Conservation (phyloP, 2,329 filamentous ascomycete genomes). For the Colletotrichum spaethianum region DNA sequence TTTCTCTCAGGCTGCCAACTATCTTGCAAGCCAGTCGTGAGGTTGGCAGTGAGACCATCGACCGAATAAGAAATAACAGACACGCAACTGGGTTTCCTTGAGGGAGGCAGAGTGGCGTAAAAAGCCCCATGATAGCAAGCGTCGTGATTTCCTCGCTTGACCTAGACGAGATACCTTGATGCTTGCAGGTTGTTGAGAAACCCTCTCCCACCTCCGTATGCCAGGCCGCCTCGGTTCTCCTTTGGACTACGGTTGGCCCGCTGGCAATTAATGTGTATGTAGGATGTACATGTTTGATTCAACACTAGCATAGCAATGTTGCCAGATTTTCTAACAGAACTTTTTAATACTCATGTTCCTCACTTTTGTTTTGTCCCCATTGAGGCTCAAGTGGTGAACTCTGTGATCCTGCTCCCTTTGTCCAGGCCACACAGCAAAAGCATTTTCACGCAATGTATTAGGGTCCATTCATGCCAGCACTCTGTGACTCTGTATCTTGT, state of each 20-base stretch:
- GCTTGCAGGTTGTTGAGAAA: slow-evolving; percentile 13
- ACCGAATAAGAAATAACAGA: slow-evolving; percentile 3
- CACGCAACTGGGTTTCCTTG: slow-evolving; percentile 23
- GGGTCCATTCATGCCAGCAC: background rate
- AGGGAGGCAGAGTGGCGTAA: slow-evolving; percentile 26
- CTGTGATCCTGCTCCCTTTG: background rate
- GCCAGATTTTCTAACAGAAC: background rate
- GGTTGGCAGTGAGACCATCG: slow-evolving; percentile 1
- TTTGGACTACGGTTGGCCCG: slow-evolving; percentile 11
- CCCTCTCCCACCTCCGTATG: background rate
- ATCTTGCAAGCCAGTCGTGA: slow-evolving; percentile 68
- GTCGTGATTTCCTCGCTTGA: slow-evolving; percentile 22
- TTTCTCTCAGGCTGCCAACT: slow-evolving; percentile 65
- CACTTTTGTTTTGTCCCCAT: background rate
- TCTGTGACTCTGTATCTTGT: no score
- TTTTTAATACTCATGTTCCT: background rate
- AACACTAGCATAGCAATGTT: slow-evolving; percentile 29
- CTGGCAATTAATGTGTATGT: slow-evolving; percentile 33
- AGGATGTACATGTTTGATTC: slow-evolving; percentile 31
- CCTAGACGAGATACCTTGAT: slow-evolving; percentile 35
- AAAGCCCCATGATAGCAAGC: slow-evolving; percentile 30
- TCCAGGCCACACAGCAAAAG: background rate
- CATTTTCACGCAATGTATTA: background rate
- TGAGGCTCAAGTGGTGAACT: background rate
- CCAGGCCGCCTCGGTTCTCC: slow-evolving; percentile 1